These are phyloP conservation scores for Isoetes engelmannii DNA, from an alignment of 83 land plant genomes.

Conservation along the genomic window DNA sequence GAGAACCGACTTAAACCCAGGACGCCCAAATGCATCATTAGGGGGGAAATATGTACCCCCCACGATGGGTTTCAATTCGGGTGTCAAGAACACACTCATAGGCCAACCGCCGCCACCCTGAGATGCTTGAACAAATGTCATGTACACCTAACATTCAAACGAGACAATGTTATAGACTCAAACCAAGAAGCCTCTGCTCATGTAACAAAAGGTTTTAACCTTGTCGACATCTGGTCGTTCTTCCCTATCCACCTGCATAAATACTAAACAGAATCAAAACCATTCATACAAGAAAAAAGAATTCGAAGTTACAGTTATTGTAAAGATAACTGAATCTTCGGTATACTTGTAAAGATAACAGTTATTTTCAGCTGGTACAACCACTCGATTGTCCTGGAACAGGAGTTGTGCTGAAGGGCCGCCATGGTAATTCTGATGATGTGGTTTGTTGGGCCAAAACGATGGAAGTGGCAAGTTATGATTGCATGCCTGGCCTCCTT, in stretches of 20 bases:
- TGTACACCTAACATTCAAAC: slow-evolving; percentile 61
- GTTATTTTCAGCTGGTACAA: no score
- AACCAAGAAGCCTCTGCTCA: neutral
- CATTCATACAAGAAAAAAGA: no score
- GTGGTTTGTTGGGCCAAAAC: no score
- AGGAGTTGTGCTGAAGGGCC: no score
- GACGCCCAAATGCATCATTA: slow-evolving; percentile 94
- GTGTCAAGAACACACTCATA: slow-evolving; percentile 86
- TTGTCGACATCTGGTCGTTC: slow-evolving; percentile 98
- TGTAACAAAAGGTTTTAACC: slow-evolving; percentile 30
- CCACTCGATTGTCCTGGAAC: no score
- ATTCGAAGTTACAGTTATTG: no score
- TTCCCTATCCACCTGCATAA: slow-evolving; percentile 85
- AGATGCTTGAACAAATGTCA: slow-evolving; percentile 94
- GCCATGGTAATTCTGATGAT: no score
- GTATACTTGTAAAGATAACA: no score
- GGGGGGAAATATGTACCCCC: slow-evolving; percentile 99
- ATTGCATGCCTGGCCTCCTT: no score
- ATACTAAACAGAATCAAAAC: no score
- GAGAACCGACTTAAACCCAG: slow-evolving; percentile 89
- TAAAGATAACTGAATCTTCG: no score
- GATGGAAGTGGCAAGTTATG: no score
- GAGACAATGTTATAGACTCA: neutral
- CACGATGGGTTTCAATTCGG: slow-evolving; percentile 90
- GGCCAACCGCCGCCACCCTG: slow-evolving; percentile 99